Evolutionary conservation across 1,284 basidiomycete genomes (phyloP), one percentile per base, ranked within the genome.

Genomic region (Ganoderma multipileum): DNA sequence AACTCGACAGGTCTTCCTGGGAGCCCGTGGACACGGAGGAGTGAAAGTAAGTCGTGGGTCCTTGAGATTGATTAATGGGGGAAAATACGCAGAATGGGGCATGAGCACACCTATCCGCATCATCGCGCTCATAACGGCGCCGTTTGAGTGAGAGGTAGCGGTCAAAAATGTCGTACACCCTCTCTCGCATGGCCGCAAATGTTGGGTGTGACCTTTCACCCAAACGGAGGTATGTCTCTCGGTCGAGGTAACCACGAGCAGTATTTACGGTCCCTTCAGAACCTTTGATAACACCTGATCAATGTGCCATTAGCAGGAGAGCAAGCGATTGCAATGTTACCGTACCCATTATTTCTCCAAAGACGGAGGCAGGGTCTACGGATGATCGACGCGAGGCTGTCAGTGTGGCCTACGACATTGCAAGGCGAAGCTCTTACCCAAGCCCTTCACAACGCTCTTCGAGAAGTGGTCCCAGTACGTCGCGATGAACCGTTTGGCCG

Each of bases 381-480:
- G 68, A 6, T 50, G 23, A 9, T 26, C 4, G 12, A 63, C 1
- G 12, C 44, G n/a, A 12, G 44, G 44, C n/a, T 23, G 1, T 47
- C n/a, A 38, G 39, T 18, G 7, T 12, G 8, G 57, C 12, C 8
- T 42, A 18, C 28, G 5, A n/a, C 36, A 41, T 14, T 2, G 16
- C 38, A 33, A 28, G 20, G 7, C 4, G 11, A 18, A 14, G n/a
- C n/a, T n/a, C 14, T 20, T 65, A 90, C 90, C 86, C 33, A 91
- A 78, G 7, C 82, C 82, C 72, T 87, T 90, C 0, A 82, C 87
- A 47, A 89, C 76, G 1, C 75, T 64, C 68, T 89, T 85, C 1
- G 88, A 80, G 61, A 92, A 88, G 73, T 86, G 88, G 2, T 83
- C 81, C 92, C 91, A 93, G 74, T 91, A 92, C 0, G 79, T 74